Evolutionary conservation across 768 basidiomycete genomes (phyloP).

Genomic region (Termitomyces eurrhizus): DNA sequence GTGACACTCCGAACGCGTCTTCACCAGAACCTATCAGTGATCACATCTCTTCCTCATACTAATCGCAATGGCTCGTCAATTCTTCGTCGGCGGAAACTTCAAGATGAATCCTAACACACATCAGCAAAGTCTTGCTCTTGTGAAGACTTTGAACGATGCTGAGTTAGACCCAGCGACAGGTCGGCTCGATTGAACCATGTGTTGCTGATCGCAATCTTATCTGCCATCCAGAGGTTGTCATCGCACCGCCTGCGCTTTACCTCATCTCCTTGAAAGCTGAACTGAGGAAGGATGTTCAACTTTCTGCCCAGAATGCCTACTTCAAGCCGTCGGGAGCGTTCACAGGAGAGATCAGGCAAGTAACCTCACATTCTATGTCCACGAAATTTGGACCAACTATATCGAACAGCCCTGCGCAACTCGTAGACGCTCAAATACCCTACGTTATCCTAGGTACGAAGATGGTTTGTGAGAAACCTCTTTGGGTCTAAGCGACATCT

Average conservation of each 20-base stretch:
- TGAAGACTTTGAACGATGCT: conserved; percentile 73
- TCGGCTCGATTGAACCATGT: conserved; percentile 26
- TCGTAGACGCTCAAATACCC: conserved; percentile 80
- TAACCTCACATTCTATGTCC: conserved; percentile 3
- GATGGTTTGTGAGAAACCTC: not conserved
- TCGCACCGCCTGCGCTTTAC: conserved; percentile 89
- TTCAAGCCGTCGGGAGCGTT: conserved; percentile 82
- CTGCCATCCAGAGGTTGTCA: conserved; percentile 73
- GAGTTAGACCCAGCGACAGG: conserved; percentile 75
- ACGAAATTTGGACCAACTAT: not conserved
- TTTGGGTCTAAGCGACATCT: not conserved
- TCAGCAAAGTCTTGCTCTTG: conserved; percentile 60
- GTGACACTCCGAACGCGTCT: not conserved
- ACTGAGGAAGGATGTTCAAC: conserved; percentile 63
- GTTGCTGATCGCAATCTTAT: conserved; percentile 14
- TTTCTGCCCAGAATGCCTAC: conserved; percentile 93
- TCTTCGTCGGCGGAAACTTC: conserved; percentile 98
- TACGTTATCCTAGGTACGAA: conserved; percentile 85
- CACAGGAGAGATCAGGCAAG: conserved; percentile 94
- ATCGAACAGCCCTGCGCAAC: conserved; percentile 64
- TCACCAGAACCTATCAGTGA: not conserved
- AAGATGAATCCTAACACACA: conserved; percentile 88
- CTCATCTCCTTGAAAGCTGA: conserved; percentile 65
- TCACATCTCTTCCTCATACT: conserved; percentile 9
- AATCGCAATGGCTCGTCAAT: conserved; percentile 65